These are phyloP conservation scores for Melampsora americana DNA, from an alignment of 1,284 basidiomycete species.

Conservation along the genomic window DNA sequence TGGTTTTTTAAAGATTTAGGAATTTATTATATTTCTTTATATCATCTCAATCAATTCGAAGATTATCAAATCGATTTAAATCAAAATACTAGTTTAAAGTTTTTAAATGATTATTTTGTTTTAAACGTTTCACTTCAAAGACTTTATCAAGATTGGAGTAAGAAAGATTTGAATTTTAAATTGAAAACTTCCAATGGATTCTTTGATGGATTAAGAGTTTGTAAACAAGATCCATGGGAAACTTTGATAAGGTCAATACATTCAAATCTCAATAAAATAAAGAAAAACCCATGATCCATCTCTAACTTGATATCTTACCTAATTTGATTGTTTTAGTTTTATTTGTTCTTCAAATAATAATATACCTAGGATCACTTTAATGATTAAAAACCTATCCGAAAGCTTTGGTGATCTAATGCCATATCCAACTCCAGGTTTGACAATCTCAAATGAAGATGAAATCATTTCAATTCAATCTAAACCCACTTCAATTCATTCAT, in stretches of 20 bases:
- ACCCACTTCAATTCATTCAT: conserved; percentile 67
- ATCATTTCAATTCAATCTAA: conserved; percentile 44
- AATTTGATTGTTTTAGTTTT: conserved; percentile 65
- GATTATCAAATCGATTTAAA: conserved; percentile 57
- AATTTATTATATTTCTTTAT: conserved; percentile 59
- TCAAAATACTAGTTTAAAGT: conserved; percentile 61
- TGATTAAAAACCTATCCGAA: conserved; percentile 63
- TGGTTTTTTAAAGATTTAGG: conserved; percentile 10
- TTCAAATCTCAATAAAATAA: no score
- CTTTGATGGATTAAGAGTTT: conserved; percentile 64
- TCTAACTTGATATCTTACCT: not conserved
- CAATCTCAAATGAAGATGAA: conserved; percentile 56
- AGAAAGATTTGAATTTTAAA: conserved; percentile 71
- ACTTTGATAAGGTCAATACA: conserved; percentile 84
- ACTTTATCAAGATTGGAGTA: conserved; percentile 74
- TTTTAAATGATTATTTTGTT: conserved; percentile 87
- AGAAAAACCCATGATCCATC: no score
- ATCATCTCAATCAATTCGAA: conserved; percentile 43
- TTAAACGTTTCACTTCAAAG: conserved; percentile 70
- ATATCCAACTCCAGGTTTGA: conserved; percentile 43
- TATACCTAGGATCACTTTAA: conserved; percentile 82
- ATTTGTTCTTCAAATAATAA: conserved; percentile 99
- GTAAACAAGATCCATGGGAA: conserved; percentile 94
- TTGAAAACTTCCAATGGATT: conserved; percentile 54
- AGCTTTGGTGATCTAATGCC: conserved; percentile 46